Base-by-base conservation (phyloP, 768 basidiomycete species). In the Psilocybe cyanescens region DNA sequence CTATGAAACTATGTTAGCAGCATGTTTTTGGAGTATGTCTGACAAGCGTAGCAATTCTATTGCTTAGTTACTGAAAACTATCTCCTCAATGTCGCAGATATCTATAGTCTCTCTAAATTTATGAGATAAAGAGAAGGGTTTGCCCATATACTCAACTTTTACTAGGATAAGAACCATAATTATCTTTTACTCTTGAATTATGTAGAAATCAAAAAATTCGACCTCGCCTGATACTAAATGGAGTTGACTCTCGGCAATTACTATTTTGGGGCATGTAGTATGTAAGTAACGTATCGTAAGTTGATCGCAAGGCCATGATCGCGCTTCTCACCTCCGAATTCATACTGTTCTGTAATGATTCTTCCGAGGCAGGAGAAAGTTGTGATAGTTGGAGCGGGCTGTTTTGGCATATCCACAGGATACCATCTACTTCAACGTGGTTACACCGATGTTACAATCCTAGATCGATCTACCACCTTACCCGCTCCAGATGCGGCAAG, bases 361-460 rank as follows among this genome's bases (percentile, higher is more conserved):
- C 70, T 70, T 61, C 66, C 62, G 59, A 67, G 68, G 53, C 52
- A 75, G 59, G 69, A 76, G 67, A 75, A 72, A 54, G 77, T 89
- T 48, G 68, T 94, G 55, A 88, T 95, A 62, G 79, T 94, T 46
- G 94, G 94, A 29, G 88, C 91, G 44, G 94, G 94, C 4, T 88
- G 88, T 65, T 96, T 96, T 71, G 95, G 95, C 5, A 77, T 93
- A 53, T 95, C 94, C 16, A 91, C 95, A 0, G 95, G 94, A 1
- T 83, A 87, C 65, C 87, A 93, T 70, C 86, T 97, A 55, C 78
- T 96, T 52, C 72, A 77, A 57, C 77, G 87, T 61, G 89, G 91
- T 16, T 95, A 88, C 74, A 79, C 74, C 14, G 69, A 88, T 59
- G 82, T 97, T 63, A 92, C 86, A 0, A 75, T 97, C 6, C 78